Conservation (phyloP, 2,329 filamentous ascomycete species). For the Dichotomopilus funicola region DNA sequence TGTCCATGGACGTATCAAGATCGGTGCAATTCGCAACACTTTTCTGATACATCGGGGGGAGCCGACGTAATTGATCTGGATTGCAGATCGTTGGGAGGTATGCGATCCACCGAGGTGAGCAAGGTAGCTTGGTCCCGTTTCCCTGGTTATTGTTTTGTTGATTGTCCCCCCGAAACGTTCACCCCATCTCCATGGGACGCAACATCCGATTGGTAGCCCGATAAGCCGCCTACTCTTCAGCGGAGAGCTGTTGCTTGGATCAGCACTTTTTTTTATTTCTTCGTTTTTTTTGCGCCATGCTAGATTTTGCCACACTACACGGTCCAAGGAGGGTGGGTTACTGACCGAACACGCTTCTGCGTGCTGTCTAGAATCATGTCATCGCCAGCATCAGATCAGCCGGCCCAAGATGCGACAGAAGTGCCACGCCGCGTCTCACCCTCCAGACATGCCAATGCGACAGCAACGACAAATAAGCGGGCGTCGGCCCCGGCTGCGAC, state of each 20-base stretch:
- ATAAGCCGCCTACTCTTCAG: background rate
- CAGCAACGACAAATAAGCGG: conserved; percentile 25
- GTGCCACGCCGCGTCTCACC: conserved; percentile 18
- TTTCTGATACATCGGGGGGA: background rate
- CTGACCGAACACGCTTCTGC: conserved; percentile 9
- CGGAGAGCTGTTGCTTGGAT: conserved; percentile 13
- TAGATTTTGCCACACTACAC: background rate
- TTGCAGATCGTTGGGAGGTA: conserved; percentile 12
- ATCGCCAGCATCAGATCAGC: conserved; percentile 22
- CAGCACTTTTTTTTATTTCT: conserved; percentile 4
- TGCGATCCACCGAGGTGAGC: conserved; percentile 23
- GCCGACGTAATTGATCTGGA: conserved; percentile 8
- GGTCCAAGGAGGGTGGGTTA: conserved; percentile 14
- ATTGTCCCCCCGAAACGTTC: conserved; percentile 12
- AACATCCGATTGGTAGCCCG: conserved; percentile 14
- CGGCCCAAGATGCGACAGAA: conserved; percentile 8
- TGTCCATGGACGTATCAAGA: conserved; percentile 4
- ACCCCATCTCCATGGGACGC: conserved; percentile 4
- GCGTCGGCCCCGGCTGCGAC: conserved; percentile 21
- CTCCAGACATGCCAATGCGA: conserved; percentile 20
- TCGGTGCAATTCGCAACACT: background rate
- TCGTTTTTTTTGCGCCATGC: conserved; percentile 7
- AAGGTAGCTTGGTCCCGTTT: conserved; percentile 10
- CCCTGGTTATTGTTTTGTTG: conserved; percentile 22
- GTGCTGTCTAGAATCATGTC: conserved; percentile 22